These are phyloP conservation scores for Emericellopsis cladophorae DNA, from an alignment of 2,329 filamentous ascomycete genomes.

Conservation along the genomic window DNA sequence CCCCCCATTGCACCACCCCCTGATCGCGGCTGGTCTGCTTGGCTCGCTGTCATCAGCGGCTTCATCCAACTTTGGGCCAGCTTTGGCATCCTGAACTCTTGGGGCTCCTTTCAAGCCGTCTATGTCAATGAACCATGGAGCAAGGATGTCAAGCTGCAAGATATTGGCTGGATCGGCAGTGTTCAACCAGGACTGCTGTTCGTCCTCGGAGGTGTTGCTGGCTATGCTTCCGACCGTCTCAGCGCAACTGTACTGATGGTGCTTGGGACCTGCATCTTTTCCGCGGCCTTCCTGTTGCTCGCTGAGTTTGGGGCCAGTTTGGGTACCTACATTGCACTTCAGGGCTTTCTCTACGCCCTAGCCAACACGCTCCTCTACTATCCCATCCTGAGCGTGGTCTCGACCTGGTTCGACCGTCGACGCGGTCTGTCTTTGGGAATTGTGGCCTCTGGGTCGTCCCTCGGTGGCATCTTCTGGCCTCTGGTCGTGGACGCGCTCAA, in stretches of 20 bases:
- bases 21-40: constrained; percentile 14
- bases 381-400: constrained; percentile 15
- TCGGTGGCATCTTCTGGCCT: constrained; percentile 18
- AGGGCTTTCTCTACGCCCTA: constrained; percentile 27
- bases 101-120: constrained; percentile 41
- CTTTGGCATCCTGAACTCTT: constrained; percentile 24
- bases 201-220: constrained; percentile 23
- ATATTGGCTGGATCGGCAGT: constrained; percentile 28
- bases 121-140: constrained; percentile 25
- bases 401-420: constrained; percentile 16
- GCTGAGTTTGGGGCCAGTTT: constrained; percentile 1
- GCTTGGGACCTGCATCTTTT: constrained; percentile 18
- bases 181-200: constrained; percentile 23
- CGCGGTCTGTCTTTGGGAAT: constrained; percentile 17
- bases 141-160: constrained; percentile 10
- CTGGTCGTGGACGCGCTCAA: constrained; percentile 10
- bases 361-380: constrained; percentile 22
- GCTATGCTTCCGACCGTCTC: constrained; percentile 25
- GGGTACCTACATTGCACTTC: constrained; percentile 14
- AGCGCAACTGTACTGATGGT: constrained; percentile 20
- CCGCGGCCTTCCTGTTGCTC: constrained; percentile 22
- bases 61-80: constrained; percentile 14
- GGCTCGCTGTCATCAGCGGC: constrained; percentile 17
- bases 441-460: constrained; percentile 15
- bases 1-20: no score